Conservation (phyloP, 169 alveolate genomes). For the Eimeria sp. region DNA sequence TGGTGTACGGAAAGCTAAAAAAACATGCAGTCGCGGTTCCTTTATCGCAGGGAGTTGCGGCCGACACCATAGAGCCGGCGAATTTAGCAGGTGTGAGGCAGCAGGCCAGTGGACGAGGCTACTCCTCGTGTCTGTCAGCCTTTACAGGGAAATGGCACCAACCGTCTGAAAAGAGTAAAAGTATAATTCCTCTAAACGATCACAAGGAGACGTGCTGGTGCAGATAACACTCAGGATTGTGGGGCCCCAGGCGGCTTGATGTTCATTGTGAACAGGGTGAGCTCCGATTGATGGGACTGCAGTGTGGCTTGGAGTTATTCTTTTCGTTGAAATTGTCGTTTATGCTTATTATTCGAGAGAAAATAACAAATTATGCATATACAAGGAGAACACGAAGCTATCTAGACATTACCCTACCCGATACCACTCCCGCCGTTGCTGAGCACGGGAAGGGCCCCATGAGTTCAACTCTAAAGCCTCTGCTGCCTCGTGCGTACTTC, state of each 20-base stretch:
- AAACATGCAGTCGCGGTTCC: neutral
- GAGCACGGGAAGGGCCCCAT: neutral
- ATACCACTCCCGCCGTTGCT: neutral
- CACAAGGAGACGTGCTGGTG: neutral
- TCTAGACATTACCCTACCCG: neutral
- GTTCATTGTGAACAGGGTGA: neutral
- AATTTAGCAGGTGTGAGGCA: neutral
- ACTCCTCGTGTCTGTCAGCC: neutral
- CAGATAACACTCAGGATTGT: neutral
- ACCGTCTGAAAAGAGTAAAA: neutral
- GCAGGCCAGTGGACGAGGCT: constrained; percentile 12
- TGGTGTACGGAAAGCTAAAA: neutral
- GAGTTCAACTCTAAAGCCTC: neutral
- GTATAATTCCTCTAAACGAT: no score
- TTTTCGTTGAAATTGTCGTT: neutral
- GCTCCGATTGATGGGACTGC: neutral
- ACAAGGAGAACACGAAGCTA: neutral
- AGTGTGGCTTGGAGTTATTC: neutral
- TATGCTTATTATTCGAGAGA: neutral
- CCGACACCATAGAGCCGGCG: neutral
- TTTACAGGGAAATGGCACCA: neutral
- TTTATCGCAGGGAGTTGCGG: neutral
- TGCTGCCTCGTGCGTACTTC: neutral
- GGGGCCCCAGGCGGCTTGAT: constrained; percentile 1
- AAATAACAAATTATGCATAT: neutral